These are phyloP conservation scores for Erigeron philadelphicus DNA, from an alignment of 140 eudicot species.

Conservation along the genomic window DNA sequence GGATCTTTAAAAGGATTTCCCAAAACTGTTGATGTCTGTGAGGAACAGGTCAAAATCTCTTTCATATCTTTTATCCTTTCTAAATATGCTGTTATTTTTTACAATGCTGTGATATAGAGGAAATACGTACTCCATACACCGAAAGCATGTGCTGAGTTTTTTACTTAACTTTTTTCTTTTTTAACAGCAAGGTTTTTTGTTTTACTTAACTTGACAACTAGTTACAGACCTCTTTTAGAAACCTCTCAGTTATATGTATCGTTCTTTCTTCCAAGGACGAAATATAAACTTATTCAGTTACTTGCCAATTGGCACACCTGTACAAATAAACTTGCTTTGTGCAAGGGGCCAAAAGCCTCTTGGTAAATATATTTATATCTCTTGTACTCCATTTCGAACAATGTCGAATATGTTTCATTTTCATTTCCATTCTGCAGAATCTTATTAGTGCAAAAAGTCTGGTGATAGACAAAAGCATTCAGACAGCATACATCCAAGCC, in stretches of 20 bases:
- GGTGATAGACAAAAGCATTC: constrained; percentile 91
- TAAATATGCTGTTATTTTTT: neutral
- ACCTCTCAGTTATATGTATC: neutral
- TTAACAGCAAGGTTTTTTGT: no score
- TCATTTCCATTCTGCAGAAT: constrained; percentile 51
- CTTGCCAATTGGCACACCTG: no score
- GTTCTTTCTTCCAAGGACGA: neutral
- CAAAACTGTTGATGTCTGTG: constrained; percentile 47
- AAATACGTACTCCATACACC: constrained; percentile 11
- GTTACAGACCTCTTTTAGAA: constrained; percentile 4
- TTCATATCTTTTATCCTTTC: neutral
- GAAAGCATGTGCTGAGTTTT: neutral
- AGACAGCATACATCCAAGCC: constrained; percentile 90
- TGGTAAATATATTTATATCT: neutral
- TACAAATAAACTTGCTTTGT: constrained; percentile 2
- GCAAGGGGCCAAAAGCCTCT: constrained; percentile 5
- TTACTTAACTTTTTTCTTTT: neutral
- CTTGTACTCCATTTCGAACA: neutral
- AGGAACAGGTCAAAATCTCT: constrained; percentile 48
- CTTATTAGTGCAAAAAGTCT: constrained; percentile 61
- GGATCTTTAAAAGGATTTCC: constrained; percentile 92
- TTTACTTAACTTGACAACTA: neutral
- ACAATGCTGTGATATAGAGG: neutral
- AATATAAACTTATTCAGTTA: neutral
- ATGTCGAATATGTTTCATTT: constrained; percentile 5